phyloP scores from a whole-genome alignment of 257 asterid genomes.

The Catharanthus roseus region DNA sequence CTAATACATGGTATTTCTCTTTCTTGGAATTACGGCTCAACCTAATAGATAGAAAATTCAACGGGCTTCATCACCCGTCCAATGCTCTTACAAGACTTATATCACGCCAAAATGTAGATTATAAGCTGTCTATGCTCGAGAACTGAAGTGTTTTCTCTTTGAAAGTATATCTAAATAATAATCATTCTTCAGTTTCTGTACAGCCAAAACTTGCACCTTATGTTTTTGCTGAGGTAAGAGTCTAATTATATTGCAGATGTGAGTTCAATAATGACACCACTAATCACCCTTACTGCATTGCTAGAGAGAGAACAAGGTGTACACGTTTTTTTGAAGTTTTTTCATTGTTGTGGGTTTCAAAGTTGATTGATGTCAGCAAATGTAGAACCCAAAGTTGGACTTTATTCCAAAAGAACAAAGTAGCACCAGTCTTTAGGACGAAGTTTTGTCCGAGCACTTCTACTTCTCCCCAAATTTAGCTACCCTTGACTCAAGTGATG shows the following conservation, averaged over 20 bases:
- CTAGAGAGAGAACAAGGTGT: neutral
- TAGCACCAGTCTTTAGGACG: no score
- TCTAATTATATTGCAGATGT: neutral
- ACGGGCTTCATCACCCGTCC: neutral
- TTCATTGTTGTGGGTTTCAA: no score
- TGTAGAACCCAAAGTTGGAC: no score
- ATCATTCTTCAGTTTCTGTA: neutral
- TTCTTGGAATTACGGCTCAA: neutral
- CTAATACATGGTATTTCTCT: neutral
- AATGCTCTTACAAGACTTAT: neutral
- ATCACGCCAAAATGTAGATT: neutral
- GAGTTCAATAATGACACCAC: neutral
- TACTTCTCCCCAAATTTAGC: no score
- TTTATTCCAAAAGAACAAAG: no score
- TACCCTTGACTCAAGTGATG: no score
- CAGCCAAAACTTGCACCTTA: neutral
- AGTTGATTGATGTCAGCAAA: no score
- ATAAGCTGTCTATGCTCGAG: neutral
- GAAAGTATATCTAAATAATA: neutral
- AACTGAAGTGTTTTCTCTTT: neutral
- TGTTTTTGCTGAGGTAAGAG: neutral
- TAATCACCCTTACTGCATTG: neutral
- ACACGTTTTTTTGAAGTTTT: neutral
- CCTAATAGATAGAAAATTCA: neutral
- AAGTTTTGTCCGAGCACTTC: no score